Evolutionary conservation across 2,329 filamentous ascomycete species (phyloP).

Genomic region (Exophiala dermatitidis): DNA sequence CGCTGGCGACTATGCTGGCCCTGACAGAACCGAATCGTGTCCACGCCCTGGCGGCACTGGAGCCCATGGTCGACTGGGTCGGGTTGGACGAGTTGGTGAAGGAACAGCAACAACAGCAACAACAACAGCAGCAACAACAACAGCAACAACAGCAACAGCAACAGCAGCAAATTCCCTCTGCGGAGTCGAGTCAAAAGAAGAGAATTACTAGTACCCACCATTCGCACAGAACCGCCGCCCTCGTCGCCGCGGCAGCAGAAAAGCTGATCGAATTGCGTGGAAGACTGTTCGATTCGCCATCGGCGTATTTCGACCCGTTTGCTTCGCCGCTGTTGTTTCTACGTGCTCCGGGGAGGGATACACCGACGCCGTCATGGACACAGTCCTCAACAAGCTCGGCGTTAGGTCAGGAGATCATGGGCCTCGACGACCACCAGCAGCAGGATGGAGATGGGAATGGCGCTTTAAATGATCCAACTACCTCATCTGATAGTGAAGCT

Average conservation of each 20-base stretch:
- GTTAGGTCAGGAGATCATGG: constrained; percentile 10
- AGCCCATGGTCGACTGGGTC: constrained; percentile 30
- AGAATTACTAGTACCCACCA: not conserved
- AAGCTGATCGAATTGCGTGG: constrained; percentile 32
- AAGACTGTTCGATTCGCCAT: constrained; percentile 33
- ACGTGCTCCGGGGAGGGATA: constrained; percentile 36
- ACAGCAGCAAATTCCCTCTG: not conserved
- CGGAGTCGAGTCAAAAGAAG: constrained; percentile 12
- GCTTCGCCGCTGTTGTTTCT: constrained; percentile 40
- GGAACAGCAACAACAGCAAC: no score
- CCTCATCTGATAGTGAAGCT: not conserved
- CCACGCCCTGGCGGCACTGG: constrained; percentile 30
- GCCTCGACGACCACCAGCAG: not conserved
- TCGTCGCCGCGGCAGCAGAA: constrained; percentile 15
- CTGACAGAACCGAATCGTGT: constrained; percentile 35
- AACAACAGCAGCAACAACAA: no score
- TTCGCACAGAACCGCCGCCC: constrained; percentile 20
- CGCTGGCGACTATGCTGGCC: constrained; percentile 38
- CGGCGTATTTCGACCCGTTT: constrained; percentile 38
- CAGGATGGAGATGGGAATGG: constrained; percentile 1
- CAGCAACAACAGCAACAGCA: no score
- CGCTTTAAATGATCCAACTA: not conserved
- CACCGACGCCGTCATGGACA: constrained; percentile 19
- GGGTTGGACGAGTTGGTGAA: constrained; percentile 33
- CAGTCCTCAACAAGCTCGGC: not conserved